Evolutionary conservation across 352 stramenopile genomes (phyloP), one percentile per base, ranked within the genome.

Genomic region (Phytophthora citricola): DNA sequence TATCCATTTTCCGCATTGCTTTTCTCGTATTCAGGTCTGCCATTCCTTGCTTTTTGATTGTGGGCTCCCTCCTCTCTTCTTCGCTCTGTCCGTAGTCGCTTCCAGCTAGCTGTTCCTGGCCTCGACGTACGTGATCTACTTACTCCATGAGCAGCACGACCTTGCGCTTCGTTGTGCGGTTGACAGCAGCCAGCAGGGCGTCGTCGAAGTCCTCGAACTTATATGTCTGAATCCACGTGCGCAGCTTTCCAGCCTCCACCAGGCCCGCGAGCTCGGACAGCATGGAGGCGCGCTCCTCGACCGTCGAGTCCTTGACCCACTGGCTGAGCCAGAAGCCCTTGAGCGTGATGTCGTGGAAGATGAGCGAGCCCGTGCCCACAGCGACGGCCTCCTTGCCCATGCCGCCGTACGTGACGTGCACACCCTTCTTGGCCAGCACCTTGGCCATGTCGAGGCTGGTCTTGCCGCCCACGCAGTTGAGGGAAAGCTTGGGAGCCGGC

Each of bases 281-380:
- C 83, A 94, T 92, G 47, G 72, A 72, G 34, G 69, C 50, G 55
- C 85, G 85, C 71, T 94, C 70, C 58, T 89, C 80, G 10, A 83
- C 71, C 14, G 61, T 78, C 60, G 83, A 69, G 49, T 89, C 58
- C 76, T 92, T 85, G 63, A 87, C 77, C 85, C 85, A 94, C 73
- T 94, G 76, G 70, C 86, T 92, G 48, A 95, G 79, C 79, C 90
- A 97, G 58, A 94, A 95, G 55, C 79, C 91, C 65, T 88, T 89
- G 58, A 96, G 83, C 71, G 84, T 89, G 49, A 97, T 96, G 75
- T 93, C 84, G 72, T 94, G 73, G 79, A 94, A 94, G 67, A 94
- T 85, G 60, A 94, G 83, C 70, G 85, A 79, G 39, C 76, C 78
- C 41, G 86, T 92, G 69, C 84, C 82, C 26, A 88, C 78, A 22